Percentiles rank a stretch among this genome's conserved stretches.
Conservation (phyloP, 2,329 filamentous ascomycete genomes). For the Paraconiothyrium brasiliense region DNA sequence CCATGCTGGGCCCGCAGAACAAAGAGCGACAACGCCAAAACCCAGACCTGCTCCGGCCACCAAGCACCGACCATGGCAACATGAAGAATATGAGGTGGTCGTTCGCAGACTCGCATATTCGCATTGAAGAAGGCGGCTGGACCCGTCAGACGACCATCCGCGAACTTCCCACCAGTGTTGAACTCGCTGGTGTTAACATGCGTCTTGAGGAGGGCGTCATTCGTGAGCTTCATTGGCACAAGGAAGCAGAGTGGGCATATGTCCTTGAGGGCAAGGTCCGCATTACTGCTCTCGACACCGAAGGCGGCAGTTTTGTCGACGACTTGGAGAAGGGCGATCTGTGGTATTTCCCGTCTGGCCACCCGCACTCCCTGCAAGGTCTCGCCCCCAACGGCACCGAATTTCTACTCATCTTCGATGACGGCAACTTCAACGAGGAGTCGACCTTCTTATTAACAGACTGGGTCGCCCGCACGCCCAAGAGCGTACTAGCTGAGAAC, state of each 20-base stretch:
- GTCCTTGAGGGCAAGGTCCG: conserved; percentile 76
- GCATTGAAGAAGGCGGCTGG: conserved; percentile 76
- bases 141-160: conserved; percentile 76
- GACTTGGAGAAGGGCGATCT: conserved; percentile 79
- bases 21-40: conserved; percentile 72
- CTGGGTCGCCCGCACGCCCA: conserved; percentile 77
- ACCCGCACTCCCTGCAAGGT: conserved; percentile 81
- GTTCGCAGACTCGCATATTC: conserved; percentile 57
- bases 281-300: conserved; percentile 76
- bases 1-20: conserved; percentile 76
- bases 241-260: conserved; percentile 81
- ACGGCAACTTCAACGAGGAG: conserved; percentile 68
- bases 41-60: conserved; percentile 76
- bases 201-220: conserved; percentile 76
- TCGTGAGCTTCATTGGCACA: conserved; percentile 83
- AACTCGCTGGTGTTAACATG: conserved; percentile 82
- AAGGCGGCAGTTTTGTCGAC: conserved; percentile 80
- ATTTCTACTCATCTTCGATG: conserved; percentile 71
- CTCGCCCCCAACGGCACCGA: conserved; percentile 72
- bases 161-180: conserved; percentile 71
- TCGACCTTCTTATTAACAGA: conserved; percentile 79
- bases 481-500: conserved; percentile 76
- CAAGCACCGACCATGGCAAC: conserved; percentile 76
- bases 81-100: conserved; percentile 77
- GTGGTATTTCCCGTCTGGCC: conserved; percentile 82